A percentile compares a stretch with the other conserved stretches of the same genome.
These are phyloP conservation scores for Suillus sp. DNA, from an alignment of 768 basidiomycete species.

Conservation along the genomic window DNA sequence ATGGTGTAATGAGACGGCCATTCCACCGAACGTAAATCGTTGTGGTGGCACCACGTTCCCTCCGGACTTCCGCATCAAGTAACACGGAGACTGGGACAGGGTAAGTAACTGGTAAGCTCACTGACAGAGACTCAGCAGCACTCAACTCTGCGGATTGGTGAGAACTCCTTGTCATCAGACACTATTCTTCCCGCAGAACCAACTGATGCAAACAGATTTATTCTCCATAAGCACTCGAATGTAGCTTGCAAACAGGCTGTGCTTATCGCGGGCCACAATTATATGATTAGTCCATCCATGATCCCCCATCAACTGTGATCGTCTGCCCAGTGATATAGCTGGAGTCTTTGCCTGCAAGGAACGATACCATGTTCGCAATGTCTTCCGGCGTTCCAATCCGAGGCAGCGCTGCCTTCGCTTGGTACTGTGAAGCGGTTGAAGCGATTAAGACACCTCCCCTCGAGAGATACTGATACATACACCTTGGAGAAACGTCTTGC, in stretches of 20 bases:
- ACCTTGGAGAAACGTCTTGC: not conserved
- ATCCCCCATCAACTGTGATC: constrained; percentile 10
- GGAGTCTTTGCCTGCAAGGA: constrained; percentile 34
- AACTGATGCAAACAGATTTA: not conserved
- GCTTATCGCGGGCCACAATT: not conserved
- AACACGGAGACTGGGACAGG: no score
- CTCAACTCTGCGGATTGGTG: no score
- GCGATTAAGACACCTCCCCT: not conserved
- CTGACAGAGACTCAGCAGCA: no score
- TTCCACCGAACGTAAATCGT: no score
- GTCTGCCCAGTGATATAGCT: constrained; percentile 31
- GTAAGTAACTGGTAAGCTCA: no score
- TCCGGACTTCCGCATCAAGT: no score
- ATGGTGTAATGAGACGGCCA: no score
- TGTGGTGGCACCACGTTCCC: no score
- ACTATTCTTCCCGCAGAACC: no score
- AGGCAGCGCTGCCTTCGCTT: constrained; percentile 16
- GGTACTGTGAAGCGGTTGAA: not conserved
- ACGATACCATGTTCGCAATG: constrained; percentile 34
- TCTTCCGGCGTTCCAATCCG: constrained; percentile 19
- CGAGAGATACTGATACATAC: not conserved
- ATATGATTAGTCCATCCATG: constrained; percentile 8
- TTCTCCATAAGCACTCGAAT: not conserved
- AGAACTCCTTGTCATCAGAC: no score
- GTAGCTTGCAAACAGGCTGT: not conserved